Base-by-base conservation (phyloP, 1,139 yeast genomes). In the Suhomyces bokatorum region DNA sequence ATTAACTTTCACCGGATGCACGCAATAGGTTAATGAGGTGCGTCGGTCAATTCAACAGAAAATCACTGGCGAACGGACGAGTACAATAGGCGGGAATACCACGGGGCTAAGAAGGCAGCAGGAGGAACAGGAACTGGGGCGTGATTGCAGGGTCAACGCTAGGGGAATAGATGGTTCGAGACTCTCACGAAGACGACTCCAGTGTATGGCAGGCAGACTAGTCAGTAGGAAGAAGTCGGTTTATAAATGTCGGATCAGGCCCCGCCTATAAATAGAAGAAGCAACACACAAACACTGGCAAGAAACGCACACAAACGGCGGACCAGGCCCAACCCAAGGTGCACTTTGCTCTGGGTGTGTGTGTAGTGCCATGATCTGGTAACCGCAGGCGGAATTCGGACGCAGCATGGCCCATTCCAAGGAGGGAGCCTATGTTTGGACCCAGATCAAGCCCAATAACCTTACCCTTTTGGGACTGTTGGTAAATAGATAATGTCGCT, bases 401-500 rank as follows among this genome's bases (percentile, higher is more conserved):
- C 24, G 8, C 24, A 20, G 24, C 24, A 20, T 20, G 24, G 35
- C 27, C 11, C 17, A 24, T 33, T 33, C 22, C 28, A 22, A 14
- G 35, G 24, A 20, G 35, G 3, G 13, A 13, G 35, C n/a, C n/a
- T 33, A 28, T 12, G 15, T n/a, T 33, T 15, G 11, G 22, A 16
- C 27, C 27, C 11, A 33, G 35, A 33, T 33, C 35, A 33, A 22
- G n/a, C 28, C 12, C 20, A 33, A 33, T 33, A 11, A 20, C 35
- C 17, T 33, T 33, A n/a, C 35, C 35, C 16, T 20, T 33, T 33
- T 20, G 35, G 35, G 35, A 13, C 12, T 8, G 13, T 33, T 7
- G 22, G 35, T 33, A 33, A 33, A 33, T 33, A 33, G 35, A 33
- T 33, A 26, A 22, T 13, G 35, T 33, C 28, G 35, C 35, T 33